A percentile compares a stretch with the other conserved stretches of the same genome.
phyloP scores from a whole-genome alignment of 169 alveolate species.

The Amoebophrya sp. region DNA sequence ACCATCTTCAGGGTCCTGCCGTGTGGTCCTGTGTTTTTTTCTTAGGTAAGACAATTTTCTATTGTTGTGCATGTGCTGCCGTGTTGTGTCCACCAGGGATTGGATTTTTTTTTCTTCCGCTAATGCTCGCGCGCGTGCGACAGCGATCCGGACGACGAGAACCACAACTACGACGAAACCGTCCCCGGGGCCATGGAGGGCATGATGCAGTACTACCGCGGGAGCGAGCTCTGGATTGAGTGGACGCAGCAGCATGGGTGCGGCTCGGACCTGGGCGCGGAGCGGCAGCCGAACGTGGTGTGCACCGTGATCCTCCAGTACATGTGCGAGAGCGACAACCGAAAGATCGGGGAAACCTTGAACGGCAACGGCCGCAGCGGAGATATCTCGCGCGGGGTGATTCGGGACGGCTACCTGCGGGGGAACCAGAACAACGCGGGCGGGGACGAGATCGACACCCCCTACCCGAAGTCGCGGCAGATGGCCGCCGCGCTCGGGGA shows the following conservation, averaged over 20 bases:
- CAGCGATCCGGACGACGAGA: constrained; percentile 21
- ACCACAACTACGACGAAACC: neutral
- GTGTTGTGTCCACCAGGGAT: too few relatives aligned
- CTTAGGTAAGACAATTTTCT: too few relatives aligned
- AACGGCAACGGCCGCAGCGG: neutral
- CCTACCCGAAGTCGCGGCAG: too few relatives aligned
- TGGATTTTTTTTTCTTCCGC: too few relatives aligned
- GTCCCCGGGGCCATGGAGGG: constrained; percentile 20
- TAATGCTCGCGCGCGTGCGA: too few relatives aligned
- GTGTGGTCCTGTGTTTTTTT: too few relatives aligned
- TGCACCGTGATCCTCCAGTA: constrained; percentile 21
- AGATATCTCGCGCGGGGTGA: neutral
- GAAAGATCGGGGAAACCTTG: neutral
- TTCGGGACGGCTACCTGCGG: neutral
- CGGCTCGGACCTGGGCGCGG: neutral
- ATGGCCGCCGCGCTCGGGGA: too few relatives aligned
- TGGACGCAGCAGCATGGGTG: constrained; percentile 24
- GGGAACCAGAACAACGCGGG: neutral
- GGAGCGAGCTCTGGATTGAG: constrained; percentile 22
- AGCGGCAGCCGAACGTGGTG: constrained; percentile 19
- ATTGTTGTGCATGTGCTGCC: too few relatives aligned
- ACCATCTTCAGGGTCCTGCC: too few relatives aligned
- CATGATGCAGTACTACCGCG: constrained; percentile 25
- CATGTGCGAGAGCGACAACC: constrained; percentile 15
- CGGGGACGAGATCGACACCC: too few relatives aligned